Conservation (phyloP, 306 rosid genomes). For the Nissolia schottii region DNA sequence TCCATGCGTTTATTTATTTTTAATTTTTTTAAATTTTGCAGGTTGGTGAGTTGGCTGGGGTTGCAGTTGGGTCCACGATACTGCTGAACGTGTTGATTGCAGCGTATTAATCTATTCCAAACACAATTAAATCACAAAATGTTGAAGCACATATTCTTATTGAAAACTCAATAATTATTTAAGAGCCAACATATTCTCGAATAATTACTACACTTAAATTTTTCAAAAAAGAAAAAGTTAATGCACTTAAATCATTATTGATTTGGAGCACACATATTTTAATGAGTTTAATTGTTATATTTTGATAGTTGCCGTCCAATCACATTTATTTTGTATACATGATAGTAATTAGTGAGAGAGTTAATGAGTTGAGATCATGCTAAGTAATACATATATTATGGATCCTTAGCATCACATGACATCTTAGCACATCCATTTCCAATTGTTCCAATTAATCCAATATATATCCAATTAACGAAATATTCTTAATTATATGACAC, state of each 20-base stretch:
- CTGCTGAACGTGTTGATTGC: conserved; percentile 73
- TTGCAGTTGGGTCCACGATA: conserved; percentile 73
- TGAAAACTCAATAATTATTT: too few species aligned
- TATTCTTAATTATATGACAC: too few species aligned
- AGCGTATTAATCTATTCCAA: conserved; percentile 39
- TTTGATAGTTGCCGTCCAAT: too few species aligned
- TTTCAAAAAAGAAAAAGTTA: too few species aligned
- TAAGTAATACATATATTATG: neutral
- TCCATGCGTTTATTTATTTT: neutral
- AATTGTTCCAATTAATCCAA: neutral
- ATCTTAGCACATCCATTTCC: neutral
- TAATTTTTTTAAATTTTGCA: conserved; percentile 3
- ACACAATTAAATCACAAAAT: neutral
- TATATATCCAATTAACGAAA: too few species aligned
- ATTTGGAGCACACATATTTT: neutral
- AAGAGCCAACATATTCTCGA: too few species aligned
- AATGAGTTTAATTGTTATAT: too few species aligned
- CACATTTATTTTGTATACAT: too few species aligned
- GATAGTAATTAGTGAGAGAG: too few species aligned
- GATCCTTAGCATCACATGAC: neutral
- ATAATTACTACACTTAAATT: too few species aligned
- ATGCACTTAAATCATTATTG: neutral
- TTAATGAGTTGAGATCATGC: neutral
- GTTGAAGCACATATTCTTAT: too few species aligned
- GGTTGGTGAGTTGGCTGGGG: conserved; percentile 92